These are phyloP conservation scores for Euclidium syriacum DNA, from an alignment of 345 rosid genomes.

Conservation along the genomic window DNA sequence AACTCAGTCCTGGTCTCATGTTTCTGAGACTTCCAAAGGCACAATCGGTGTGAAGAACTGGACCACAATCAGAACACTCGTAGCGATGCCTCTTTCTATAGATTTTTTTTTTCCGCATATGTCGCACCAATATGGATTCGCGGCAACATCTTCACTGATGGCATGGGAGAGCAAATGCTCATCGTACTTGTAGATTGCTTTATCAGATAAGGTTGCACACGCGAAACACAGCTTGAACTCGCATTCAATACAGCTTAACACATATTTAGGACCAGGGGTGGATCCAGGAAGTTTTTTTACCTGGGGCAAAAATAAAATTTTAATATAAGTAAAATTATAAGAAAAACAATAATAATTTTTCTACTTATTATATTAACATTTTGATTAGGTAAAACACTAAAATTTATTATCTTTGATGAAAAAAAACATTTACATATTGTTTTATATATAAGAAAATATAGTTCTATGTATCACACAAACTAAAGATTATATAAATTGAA, in stretches of 20 bases:
- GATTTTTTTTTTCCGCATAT: background rate
- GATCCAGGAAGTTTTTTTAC: too few relatives aligned
- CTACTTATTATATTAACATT: too few relatives aligned
- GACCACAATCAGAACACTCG: background rate
- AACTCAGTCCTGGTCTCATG: background rate
- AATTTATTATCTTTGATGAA: too few relatives aligned
- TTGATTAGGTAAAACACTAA: too few relatives aligned
- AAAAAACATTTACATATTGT: too few relatives aligned
- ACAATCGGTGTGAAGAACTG: background rate
- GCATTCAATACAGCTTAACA: background rate
- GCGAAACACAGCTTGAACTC: background rate
- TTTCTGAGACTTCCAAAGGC: slow-evolving; percentile 5
- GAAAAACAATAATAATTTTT: too few relatives aligned
- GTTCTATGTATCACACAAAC: too few relatives aligned
- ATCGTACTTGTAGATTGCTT: background rate
- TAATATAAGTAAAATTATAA: too few relatives aligned
- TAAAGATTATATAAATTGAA: too few relatives aligned
- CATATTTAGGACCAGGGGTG: background rate
- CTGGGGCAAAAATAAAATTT: too few relatives aligned
- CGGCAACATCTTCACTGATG: background rate
- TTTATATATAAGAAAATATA: too few relatives aligned
- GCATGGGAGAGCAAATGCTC: background rate
- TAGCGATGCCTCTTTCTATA: background rate
- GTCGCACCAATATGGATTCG: background rate
- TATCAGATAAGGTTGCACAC: background rate